Conservation (phyloP, 495 filamentous ascomycete genomes). For the Hypoxylon intermedium region DNA sequence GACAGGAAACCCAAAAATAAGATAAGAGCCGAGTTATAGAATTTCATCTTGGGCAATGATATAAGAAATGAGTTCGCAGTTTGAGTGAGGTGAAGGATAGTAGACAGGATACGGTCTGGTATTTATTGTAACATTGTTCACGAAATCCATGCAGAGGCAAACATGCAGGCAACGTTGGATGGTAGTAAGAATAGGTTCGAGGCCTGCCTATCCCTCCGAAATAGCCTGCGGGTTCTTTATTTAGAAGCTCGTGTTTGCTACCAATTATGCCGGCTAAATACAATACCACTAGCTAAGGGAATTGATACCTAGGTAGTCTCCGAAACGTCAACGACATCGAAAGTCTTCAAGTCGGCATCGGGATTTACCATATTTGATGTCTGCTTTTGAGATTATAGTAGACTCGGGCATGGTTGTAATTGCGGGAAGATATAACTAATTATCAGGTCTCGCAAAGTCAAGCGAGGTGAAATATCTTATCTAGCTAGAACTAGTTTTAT, state of each 20-base stretch:
- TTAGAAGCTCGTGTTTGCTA: conserved; percentile 13
- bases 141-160: neutral
- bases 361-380: too few relatives aligned
- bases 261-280: conserved; percentile 18
- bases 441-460: too few relatives aligned
- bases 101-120: too few relatives aligned
- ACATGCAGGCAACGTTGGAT: conserved; percentile 17
- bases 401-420: too few relatives aligned
- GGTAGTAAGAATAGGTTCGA: conserved; percentile 2
- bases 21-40: neutral
- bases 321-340: too few relatives aligned
- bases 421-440: too few relatives aligned
- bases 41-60: conserved; percentile 12
- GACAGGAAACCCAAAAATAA: conserved; percentile 3
- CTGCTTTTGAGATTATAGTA: too few relatives aligned
- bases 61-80: neutral
- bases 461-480: too few relatives aligned
- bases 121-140: neutral
- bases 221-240: conserved; percentile 5
- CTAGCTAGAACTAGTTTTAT: too few relatives aligned
- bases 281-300: neutral
- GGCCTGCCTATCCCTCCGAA: neutral
- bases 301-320: too few relatives aligned
- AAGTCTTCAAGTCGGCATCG: too few relatives aligned
- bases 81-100: too few relatives aligned